Evolutionary conservation across 1,284 basidiomycete species (phyloP).

Genomic region (Ceratobasidium papillatum): DNA sequence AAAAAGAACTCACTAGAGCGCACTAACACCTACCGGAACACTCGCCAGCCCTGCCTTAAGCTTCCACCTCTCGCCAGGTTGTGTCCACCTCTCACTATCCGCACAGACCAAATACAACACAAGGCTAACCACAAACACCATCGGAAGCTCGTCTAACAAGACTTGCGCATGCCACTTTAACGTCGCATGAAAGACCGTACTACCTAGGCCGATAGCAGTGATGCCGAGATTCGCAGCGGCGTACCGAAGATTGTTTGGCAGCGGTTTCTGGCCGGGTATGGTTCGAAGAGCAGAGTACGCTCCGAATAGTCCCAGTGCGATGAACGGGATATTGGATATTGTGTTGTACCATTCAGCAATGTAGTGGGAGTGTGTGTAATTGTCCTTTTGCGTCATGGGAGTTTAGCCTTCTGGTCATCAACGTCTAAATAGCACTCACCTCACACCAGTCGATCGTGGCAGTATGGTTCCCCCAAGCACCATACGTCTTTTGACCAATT

Average conservation of each 20-base stretch:
- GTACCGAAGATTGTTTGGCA: constrained; percentile 22
- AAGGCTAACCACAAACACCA: constrained; percentile 47
- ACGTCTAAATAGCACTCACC: constrained; percentile 27
- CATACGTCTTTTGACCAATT: constrained; percentile 17
- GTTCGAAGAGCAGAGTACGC: constrained; percentile 14
- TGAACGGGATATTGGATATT: constrained; percentile 45
- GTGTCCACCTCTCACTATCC: constrained; percentile 30
- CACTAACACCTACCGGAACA: constrained; percentile 53
- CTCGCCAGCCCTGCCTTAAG: constrained; percentile 51
- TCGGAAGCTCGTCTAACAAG: constrained; percentile 45
- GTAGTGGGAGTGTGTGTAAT: constrained; percentile 44
- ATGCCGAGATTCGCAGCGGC: constrained; percentile 40
- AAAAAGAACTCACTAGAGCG: constrained; percentile 53
- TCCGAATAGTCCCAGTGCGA: constrained; percentile 44
- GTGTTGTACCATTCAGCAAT: constrained; percentile 46
- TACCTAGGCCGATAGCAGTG: constrained; percentile 43
- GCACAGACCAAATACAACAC: constrained; percentile 44
- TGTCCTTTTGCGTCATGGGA: constrained; percentile 41
- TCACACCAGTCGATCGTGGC: constrained; percentile 46
- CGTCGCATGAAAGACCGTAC: constrained; percentile 45
- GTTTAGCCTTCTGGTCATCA: not conserved
- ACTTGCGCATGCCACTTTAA: constrained; percentile 46
- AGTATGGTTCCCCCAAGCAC: constrained; percentile 45
- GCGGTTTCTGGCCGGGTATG: not conserved
- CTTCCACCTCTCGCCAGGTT: constrained; percentile 30